Base-by-base conservation (phyloP, 495 filamentous ascomycete species). In the Chaetomium tenue region DNA sequence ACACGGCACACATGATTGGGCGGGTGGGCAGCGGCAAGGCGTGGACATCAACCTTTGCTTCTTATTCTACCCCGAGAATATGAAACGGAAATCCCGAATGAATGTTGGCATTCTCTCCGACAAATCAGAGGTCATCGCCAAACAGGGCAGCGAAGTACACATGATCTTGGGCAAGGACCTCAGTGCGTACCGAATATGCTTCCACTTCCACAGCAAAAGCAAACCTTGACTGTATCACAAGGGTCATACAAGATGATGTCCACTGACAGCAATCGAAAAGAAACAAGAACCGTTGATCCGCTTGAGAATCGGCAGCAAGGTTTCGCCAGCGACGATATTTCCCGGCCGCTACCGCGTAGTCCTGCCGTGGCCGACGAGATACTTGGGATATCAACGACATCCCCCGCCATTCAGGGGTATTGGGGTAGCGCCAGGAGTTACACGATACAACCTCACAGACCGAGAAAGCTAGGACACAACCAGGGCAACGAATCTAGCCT, bases 341-440 rank as follows among this genome's bases (percentile, higher is more conserved):
- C 40, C 40, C 40, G 33, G 9, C 33, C 40, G 13, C 40, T 15
- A 44, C 13, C 40, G 6, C 40, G 40, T 40, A 2, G 39, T 11
- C 40, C 40, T 44, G 11, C 40, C 40, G 40, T 44, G 40, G 2
- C 40, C 40, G 40, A 18, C 15, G 40, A 18, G 11, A 44, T 6
- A 37, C 5, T 12, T 18, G 13, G 40, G 16, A 3, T 16, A 18
- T 16, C 18, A 3, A 16, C n/a, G 46, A 50, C 46, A 23, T 8
- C 26, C 52, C 52, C 52, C 52, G 16, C 16, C 18, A 37, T 13
- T 30, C 52, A 23, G 39, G n/a, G 13, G 39, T 23, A 30, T 44
- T 9, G 18, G 6, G n/a, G 42, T 39, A 60, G 48, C 20, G 59
- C 63, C 57, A 55, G 57, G 63, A 33, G 63, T 39, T 65, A 33